Evolutionary conservation across 352 stramenopile genomes (phyloP).

Genomic region (Phytophthora macrochlamydospora): DNA sequence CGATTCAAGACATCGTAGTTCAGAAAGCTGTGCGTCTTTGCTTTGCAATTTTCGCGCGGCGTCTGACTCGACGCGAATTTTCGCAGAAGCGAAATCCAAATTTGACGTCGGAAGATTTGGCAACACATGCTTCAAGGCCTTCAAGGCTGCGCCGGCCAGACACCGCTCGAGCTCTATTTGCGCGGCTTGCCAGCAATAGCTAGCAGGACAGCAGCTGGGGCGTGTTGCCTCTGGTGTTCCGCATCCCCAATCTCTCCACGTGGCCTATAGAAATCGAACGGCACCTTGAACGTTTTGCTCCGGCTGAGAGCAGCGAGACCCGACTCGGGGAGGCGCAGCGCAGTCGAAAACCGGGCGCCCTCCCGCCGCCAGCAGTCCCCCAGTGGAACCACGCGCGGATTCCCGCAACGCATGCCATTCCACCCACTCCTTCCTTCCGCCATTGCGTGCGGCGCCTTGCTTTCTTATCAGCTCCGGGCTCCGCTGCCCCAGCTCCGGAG

Average conservation of each 20-base stretch:
- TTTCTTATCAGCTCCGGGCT: background rate
- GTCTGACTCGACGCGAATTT: constrained; percentile 1
- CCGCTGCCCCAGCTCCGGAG: background rate
- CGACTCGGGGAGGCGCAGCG: no score
- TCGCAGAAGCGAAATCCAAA: background rate
- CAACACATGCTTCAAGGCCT: background rate
- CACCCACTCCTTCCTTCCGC: background rate
- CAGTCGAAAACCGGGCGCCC: no score
- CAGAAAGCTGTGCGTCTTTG: no score
- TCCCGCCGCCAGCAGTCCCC: no score
- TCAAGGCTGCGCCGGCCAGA: background rate
- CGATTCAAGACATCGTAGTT: background rate
- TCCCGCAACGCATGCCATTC: background rate
- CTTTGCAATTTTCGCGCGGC: background rate
- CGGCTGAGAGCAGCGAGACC: background rate
- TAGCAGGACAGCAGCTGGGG: no score
- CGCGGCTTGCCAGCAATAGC: no score
- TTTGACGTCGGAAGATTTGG: background rate
- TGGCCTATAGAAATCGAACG: background rate
- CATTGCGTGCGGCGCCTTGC: no score
- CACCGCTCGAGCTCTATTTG: no score
- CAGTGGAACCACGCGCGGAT: no score
- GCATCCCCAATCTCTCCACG: no score
- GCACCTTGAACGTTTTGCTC: background rate
- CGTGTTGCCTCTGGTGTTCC: no score